Evolutionary conservation across 495 filamentous ascomycete species (phyloP).

Genomic region (Pyronema omphalodes): DNA sequence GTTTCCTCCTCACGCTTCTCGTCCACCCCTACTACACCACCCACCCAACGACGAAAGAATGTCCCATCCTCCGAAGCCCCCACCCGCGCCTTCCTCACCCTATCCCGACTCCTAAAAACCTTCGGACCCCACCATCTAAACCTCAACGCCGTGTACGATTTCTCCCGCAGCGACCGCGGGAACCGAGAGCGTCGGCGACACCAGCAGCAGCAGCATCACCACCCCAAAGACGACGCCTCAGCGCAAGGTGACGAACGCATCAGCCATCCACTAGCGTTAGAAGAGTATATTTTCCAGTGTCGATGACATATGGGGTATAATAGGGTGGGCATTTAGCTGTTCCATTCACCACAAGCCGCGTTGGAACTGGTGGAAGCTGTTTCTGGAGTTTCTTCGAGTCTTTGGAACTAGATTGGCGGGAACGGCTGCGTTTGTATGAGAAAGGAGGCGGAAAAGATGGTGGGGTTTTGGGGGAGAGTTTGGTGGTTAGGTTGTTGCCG

Average conservation of each 20-base stretch:
- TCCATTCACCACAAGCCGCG: slow-evolving; percentile 46
- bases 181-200: no score
- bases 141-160: slow-evolving; percentile 15
- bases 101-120: slow-evolving; percentile 37
- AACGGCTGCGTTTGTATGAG: slow-evolving; percentile 34
- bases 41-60: slow-evolving; percentile 16
- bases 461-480: slow-evolving; percentile 19
- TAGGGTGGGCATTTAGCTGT: slow-evolving; percentile 91
- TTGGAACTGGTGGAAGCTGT: slow-evolving; percentile 70
- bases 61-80: slow-evolving; percentile 12
- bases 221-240: slow-evolving; percentile 4
- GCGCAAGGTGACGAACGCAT: slow-evolving; percentile 29
- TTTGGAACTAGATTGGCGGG: slow-evolving; percentile 54
- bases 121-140: slow-evolving; percentile 28
- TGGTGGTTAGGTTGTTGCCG: slow-evolving; percentile 39
- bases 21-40: slow-evolving; percentile 22
- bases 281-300: slow-evolving; percentile 54
- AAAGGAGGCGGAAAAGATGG: slow-evolving; percentile 24
- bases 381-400: slow-evolving; percentile 64
- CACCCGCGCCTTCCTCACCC: slow-evolving; percentile 34
- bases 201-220: no score
- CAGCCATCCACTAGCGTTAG: slow-evolving; percentile 37
- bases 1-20: slow-evolving; percentile 19
- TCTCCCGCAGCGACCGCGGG: slow-evolving; percentile 9
- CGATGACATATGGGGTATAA: slow-evolving; percentile 72